These are phyloP conservation scores for Xylaria acuta DNA, from an alignment of 495 filamentous ascomycete species.

Conservation along the genomic window DNA sequence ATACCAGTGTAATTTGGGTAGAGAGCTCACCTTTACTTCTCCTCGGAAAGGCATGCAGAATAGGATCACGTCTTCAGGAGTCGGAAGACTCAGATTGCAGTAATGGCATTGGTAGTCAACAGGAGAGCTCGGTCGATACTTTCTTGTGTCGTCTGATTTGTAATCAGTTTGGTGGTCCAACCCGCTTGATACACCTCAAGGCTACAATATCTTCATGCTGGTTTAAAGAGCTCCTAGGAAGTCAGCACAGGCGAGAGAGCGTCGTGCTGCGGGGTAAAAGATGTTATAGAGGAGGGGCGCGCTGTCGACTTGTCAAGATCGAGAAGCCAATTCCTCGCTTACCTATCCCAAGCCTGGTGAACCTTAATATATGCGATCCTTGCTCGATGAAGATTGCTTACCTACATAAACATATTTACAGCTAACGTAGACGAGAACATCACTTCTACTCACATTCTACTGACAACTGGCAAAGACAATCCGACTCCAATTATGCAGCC, in stretches of 20 bases:
- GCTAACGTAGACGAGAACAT: not conserved
- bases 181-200: not conserved
- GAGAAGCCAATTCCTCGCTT: too few species aligned
- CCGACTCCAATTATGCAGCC: not conserved
- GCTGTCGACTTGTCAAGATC: too few species aligned
- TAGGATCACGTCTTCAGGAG: not conserved
- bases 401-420: not conserved
- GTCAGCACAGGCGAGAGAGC: too few species aligned
- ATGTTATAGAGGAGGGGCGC: too few species aligned
- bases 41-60: not conserved
- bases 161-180: not conserved
- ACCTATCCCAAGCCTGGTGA: too few species aligned
- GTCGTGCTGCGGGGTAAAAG: not conserved
- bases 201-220: not conserved
- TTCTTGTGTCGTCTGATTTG: not conserved
- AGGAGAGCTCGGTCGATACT: not conserved
- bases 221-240: too few species aligned
- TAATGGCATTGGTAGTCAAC: too few species aligned
- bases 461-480: too few species aligned
- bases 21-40: not conserved
- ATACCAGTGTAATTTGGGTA: not conserved
- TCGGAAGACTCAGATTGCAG: not conserved
- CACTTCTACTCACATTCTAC: not conserved
- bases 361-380: too few species aligned
- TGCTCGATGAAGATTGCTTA: too few species aligned